phyloP scores from a whole-genome alignment of 306 rosid species.

The Neltuma alba region DNA sequence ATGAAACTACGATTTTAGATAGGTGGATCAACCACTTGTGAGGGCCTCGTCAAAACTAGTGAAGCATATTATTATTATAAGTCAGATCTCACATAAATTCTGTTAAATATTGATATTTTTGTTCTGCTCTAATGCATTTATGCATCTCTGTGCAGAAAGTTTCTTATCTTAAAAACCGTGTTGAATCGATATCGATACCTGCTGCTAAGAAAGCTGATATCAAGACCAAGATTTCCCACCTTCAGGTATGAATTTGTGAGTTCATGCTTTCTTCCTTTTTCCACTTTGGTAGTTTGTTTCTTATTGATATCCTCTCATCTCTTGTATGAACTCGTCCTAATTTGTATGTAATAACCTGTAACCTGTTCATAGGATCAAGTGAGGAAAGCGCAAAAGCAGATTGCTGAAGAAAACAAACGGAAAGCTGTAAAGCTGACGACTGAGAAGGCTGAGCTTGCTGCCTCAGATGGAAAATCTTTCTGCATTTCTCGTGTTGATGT shows the following conservation, averaged over 20 bases:
- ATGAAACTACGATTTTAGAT: conserved; percentile 6
- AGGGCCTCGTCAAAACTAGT: conserved; percentile 1
- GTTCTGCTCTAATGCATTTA: conserved; percentile 2
- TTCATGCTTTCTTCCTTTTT: conserved; percentile 11
- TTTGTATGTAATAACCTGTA: conserved; percentile 22
- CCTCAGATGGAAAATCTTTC: conserved; percentile 67
- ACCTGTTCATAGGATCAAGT: conserved; percentile 60
- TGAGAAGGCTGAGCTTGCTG: conserved; percentile 75
- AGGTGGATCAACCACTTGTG: neutral
- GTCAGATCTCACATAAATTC: conserved; percentile 1
- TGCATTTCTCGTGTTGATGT: conserved; percentile 80
- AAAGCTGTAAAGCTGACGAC: conserved; percentile 70
- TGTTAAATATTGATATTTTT: neutral
- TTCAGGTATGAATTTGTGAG: conserved; percentile 59
- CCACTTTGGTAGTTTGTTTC: conserved; percentile 7
- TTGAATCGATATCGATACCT: conserved; percentile 80
- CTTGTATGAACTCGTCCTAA: neutral
- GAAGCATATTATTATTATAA: neutral
- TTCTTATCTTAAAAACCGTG: conserved; percentile 73
- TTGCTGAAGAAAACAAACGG: conserved; percentile 84
- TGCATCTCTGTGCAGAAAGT: conserved; percentile 57
- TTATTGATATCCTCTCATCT: conserved; percentile 3
- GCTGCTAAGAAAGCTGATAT: conserved; percentile 88
- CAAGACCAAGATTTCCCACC: conserved; percentile 65
- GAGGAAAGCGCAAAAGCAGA: conserved; percentile 81